Base-by-base conservation (phyloP, 1,284 basidiomycete species). In the Violaceomyces palustris region DNA sequence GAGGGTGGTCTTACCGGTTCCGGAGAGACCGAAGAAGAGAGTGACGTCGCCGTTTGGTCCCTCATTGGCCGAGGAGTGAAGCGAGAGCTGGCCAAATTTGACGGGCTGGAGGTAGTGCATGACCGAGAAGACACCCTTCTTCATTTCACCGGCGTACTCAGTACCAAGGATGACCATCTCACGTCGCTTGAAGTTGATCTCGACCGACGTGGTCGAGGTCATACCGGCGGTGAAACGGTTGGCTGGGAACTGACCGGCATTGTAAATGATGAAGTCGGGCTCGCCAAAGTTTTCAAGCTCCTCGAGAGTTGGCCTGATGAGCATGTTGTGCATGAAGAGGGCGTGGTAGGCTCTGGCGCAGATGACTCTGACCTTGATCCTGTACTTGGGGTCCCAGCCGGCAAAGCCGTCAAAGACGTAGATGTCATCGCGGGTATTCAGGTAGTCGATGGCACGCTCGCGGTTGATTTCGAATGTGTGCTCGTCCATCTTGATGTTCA, bases 111-210 rank as follows among this genome's bases (percentile, higher is more conserved):
- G 82, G 77, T 98, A 99, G 79, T 99, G 94, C 94, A 99, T 99
- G 71, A 99, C 92, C 41, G 88, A 91, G 81, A 99, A 98, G 75
- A 99, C 88, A 76, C 94, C 94, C 84, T 98, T 98, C 81, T 99
- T 99, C 94, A 98, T 99, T 80, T 99, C 94, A 58, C 94, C 94
- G 40, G 94, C 94, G 76, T 98, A 98, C 76, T 98, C 93, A 45
- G 94, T 97, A 55, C 94, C 93, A 69, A 99, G 88, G 74, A 99
- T 98, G 74, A 99, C 92, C 93, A 99, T 99, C 78, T 99, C 94
- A 87, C 92, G 96, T 47, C 94, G 88, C 82, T 96, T 96, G 79
- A 99, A 98, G 84, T 99, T 99, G 80, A 99, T 89, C 79, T 97
- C 94, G 45, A 99, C 93, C 17, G 92, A 96, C 22, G 93, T 98